Evolutionary conservation across 345 rosid genomes (phyloP).

Genomic region (Euphorbia peplus): DNA sequence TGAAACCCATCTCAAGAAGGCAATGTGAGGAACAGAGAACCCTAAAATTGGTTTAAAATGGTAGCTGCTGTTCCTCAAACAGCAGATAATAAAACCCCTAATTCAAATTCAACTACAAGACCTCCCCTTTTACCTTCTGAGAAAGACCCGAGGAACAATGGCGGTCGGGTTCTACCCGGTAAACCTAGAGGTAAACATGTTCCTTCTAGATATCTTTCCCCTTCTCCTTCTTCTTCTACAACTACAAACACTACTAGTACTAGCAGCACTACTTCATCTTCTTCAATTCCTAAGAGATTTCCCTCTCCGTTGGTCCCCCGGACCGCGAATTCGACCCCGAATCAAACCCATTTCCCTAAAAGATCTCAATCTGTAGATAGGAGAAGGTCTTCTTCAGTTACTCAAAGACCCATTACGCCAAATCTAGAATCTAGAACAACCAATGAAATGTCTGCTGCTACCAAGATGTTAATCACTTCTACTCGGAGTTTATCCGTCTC

Average conservation of each 20-base stretch:
- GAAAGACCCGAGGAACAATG: conserved; percentile 28
- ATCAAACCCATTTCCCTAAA: conserved; percentile 29
- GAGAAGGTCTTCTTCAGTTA: conserved; percentile 39
- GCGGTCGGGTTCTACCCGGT: conserved; percentile 23
- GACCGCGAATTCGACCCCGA: conserved; percentile 31
- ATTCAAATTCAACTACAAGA: conserved; percentile 23
- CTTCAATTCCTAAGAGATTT: conserved; percentile 44
- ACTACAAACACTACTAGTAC: conserved; percentile 32
- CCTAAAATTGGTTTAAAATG: conserved; percentile 50
- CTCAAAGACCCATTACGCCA: conserved; percentile 29
- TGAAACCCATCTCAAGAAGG: conserved; percentile 22
- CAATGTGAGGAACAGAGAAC: conserved; percentile 45
- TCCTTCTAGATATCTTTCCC: conserved; percentile 82
- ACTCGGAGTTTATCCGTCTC: conserved; percentile 87
- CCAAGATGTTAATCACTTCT: conserved; percentile 79
- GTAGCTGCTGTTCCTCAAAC: conserved; percentile 61
- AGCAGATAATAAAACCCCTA: conserved; percentile 32
- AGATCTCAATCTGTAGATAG: conserved; percentile 90
- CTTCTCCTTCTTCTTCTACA: conserved; percentile 72
- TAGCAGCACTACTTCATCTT: conserved; percentile 37
- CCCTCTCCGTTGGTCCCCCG: conserved; percentile 66
- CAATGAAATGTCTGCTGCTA: conserved; percentile 55
- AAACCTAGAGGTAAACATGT: conserved; percentile 77
- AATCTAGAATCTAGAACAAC: conserved; percentile 29
- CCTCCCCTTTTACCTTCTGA: conserved; percentile 34